Percentiles rank a stretch among this genome's conserved stretches.
Evolutionary conservation across 75 land plant genomes (phyloP).

Genomic region (Ceratopteris richardii): DNA sequence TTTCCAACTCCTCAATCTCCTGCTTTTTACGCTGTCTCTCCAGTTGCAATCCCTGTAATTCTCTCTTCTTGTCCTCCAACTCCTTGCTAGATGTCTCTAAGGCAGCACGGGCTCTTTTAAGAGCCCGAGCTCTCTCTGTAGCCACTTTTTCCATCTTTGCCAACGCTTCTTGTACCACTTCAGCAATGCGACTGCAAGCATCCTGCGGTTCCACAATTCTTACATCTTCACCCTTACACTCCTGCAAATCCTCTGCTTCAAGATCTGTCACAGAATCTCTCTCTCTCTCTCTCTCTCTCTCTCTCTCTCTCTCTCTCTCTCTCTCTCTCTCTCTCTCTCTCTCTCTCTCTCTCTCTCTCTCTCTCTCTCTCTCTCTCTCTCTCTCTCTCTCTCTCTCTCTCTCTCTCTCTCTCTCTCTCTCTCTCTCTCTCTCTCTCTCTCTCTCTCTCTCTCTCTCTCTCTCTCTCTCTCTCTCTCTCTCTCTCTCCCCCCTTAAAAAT

Average conservation of each 20-base stretch:
- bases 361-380: too few species aligned
- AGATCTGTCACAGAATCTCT: slow-evolving; percentile 34
- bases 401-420: slow-evolving; percentile 3
- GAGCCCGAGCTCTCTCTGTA: slow-evolving; percentile 65
- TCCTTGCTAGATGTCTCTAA: slow-evolving; percentile 76
- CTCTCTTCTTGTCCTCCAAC: slow-evolving; percentile 75
- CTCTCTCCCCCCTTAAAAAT: too few species aligned
- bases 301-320: too few species aligned
- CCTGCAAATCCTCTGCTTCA: slow-evolving; percentile 45
- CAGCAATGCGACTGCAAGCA: slow-evolving; percentile 83
- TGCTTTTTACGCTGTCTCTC: slow-evolving; percentile 76
- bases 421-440: too few species aligned
- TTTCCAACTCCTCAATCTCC: slow-evolving; percentile 84
- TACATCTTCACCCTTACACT: slow-evolving; percentile 46
- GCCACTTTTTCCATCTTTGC: slow-evolving; percentile 89
- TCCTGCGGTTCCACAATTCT: slow-evolving; percentile 72
- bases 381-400: neutral
- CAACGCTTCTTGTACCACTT: slow-evolving; percentile 89
- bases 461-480: too few species aligned
- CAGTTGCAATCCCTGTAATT: slow-evolving; percentile 54
- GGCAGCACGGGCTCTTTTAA: slow-evolving; percentile 66
- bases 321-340: too few species aligned
- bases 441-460: too few species aligned
- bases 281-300: too few species aligned
- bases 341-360: too few species aligned